Percentiles rank a stretch among this genome's conserved stretches.
phyloP scores from a whole-genome alignment of 75 land plant species.

The Pinus taeda region DNA sequence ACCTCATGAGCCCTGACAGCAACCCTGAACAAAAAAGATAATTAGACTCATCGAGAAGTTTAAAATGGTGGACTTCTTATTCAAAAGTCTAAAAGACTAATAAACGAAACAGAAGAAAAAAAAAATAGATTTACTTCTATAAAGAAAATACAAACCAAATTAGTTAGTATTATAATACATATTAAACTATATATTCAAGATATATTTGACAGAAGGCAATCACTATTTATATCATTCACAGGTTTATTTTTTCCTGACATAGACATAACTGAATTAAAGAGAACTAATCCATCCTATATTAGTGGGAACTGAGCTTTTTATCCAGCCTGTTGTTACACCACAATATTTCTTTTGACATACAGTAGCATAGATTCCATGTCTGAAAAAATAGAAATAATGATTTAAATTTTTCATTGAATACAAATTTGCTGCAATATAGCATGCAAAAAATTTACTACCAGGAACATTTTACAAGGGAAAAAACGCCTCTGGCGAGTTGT shows the following conservation, averaged over 20 bases:
- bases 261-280: not conserved
- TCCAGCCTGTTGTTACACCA: not conserved
- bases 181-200: not conserved
- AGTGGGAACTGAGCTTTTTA: not conserved
- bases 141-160: not conserved
- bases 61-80: slow-evolving; percentile 2
- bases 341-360: not conserved
- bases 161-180: not conserved
- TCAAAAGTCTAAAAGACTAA: not conserved
- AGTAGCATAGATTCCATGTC: not conserved
- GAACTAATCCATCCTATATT: not conserved
- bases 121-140: not conserved
- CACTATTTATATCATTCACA: not conserved
- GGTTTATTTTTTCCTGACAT: not conserved
- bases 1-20: slow-evolving; percentile 62
- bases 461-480: slow-evolving; percentile 56
- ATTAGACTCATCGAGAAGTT: slow-evolving; percentile 60
- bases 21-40: slow-evolving; percentile 78
- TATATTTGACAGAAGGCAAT: not conserved
- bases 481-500: slow-evolving; percentile 95
- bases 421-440: slow-evolving; percentile 12
- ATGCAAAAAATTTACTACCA: slow-evolving; percentile 30
- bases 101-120: not conserved
- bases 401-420: slow-evolving; percentile 8
- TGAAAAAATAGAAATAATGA: not conserved